Evolutionary conservation across 2,329 filamentous ascomycete genomes (phyloP).

Genomic region (Botrytis aclada): DNA sequence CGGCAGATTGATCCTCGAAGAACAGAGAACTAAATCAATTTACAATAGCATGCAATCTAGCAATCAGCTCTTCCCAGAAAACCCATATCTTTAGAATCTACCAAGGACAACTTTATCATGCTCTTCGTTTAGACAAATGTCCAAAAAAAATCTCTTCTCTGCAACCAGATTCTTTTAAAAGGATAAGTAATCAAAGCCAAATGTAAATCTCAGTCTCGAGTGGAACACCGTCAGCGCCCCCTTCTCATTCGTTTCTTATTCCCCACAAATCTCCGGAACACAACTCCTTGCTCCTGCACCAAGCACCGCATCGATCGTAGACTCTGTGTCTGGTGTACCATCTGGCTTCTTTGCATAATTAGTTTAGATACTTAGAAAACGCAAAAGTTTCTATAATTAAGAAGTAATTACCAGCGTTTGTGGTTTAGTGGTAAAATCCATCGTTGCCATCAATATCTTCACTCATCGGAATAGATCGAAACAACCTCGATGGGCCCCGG

Average conservation of each 20-base stretch:
- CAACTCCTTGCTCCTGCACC: no score
- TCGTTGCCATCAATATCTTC: constrained; percentile 8
- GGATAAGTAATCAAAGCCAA: neutral
- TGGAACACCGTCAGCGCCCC: neutral
- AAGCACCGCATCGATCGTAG: no score
- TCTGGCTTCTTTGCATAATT: accelerated
- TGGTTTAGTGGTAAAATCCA: constrained; percentile 24
- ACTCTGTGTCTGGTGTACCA: no score
- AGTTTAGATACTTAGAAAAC: accelerated
- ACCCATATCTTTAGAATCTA: neutral
- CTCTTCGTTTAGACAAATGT: neutral
- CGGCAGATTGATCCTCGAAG: neutral
- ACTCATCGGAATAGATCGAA: neutral
- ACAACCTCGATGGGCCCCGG: constrained; percentile 31
- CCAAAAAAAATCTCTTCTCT: neutral
- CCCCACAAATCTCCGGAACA: no score
- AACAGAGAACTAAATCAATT: neutral
- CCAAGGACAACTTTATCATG: neutral
- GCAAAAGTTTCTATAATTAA: neutral
- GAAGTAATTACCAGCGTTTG: constrained; percentile 17
- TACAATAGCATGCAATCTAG: neutral
- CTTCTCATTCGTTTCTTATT: no score
- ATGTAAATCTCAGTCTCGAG: neutral
- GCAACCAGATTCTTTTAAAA: neutral
- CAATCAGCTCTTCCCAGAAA: neutral